phyloP scores from a whole-genome alignment of 768 basidiomycete species.

The Serendipita indica region DNA sequence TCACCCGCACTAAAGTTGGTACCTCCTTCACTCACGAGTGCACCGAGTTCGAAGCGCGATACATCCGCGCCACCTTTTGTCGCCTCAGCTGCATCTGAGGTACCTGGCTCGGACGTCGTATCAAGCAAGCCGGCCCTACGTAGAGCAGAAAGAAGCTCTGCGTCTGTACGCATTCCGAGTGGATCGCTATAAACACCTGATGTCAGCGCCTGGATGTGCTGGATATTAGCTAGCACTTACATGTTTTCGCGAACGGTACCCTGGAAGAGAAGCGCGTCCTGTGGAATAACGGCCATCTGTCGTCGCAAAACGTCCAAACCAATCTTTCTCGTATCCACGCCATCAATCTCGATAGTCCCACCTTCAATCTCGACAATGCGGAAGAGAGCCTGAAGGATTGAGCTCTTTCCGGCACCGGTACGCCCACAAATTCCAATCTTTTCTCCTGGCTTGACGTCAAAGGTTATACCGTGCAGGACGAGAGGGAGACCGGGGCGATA shows the following conservation, averaged over 20 bases:
- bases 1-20: constrained; percentile 56
- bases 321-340: constrained; percentile 35
- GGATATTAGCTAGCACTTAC: constrained; percentile 20
- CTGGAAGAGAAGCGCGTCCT: constrained; percentile 42
- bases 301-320: constrained; percentile 40
- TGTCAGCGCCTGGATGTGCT: no score
- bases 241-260: constrained; percentile 36
- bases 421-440: constrained; percentile 42
- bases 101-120: background rate
- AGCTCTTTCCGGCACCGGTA: constrained; percentile 29
- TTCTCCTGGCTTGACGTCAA: constrained; percentile 43
- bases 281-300: constrained; percentile 52
- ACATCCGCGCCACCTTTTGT: background rate
- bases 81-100: background rate
- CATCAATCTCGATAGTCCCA: constrained; percentile 38
- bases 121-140: constrained; percentile 43
- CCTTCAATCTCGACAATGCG: constrained; percentile 49
- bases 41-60: background rate
- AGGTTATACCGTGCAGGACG: constrained; percentile 45
- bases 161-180: constrained; percentile 37
- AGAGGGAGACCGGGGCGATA: constrained; percentile 52
- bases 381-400: constrained; percentile 22
- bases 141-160: constrained; percentile 45
- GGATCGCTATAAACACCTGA: constrained; percentile 41
- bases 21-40: constrained; percentile 22